Percentiles rank a stretch among this genome's conserved stretches.
phyloP scores from a whole-genome alignment of 2,329 filamentous ascomycete species.

The Thermochaetoides dissita region DNA sequence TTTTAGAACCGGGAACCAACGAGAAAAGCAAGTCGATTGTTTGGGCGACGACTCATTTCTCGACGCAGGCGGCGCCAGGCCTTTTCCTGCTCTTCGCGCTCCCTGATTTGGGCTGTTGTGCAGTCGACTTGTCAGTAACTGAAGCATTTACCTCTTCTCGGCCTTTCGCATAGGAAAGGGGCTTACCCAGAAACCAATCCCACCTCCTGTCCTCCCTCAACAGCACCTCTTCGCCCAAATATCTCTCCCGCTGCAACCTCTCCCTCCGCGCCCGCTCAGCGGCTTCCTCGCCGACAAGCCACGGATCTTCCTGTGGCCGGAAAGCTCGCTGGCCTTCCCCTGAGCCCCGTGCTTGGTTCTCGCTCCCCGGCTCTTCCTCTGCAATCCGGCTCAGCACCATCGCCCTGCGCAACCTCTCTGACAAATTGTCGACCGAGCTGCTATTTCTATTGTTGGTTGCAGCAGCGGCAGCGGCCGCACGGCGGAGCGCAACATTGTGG shows the following conservation, averaged over 20 bases:
- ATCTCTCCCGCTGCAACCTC: constrained; percentile 41
- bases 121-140: background rate
- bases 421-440: background rate
- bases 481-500: constrained; percentile 48
- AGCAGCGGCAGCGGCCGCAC: constrained; percentile 34
- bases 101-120: constrained; percentile 33
- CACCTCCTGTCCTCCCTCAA: constrained; percentile 43
- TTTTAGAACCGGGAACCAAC: constrained; percentile 9
- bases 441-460: constrained; percentile 21
- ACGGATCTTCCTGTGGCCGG: constrained; percentile 50
- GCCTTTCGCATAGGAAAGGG: background rate
- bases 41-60: constrained; percentile 4
- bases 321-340: constrained; percentile 5
- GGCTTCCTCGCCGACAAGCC: constrained; percentile 52
- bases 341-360: no score
- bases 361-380: constrained; percentile 19
- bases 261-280: constrained; percentile 43
- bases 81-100: constrained; percentile 36
- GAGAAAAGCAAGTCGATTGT: constrained; percentile 7
- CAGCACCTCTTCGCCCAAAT: constrained; percentile 40
- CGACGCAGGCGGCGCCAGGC: constrained; percentile 25
- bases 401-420: constrained; percentile 11
- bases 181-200: constrained; percentile 46
- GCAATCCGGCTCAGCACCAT: constrained; percentile 24
- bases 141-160: no score